These are phyloP conservation scores for Fusarium secorum DNA, from an alignment of 2,329 filamentous ascomycete genomes.

Conservation along the genomic window DNA sequence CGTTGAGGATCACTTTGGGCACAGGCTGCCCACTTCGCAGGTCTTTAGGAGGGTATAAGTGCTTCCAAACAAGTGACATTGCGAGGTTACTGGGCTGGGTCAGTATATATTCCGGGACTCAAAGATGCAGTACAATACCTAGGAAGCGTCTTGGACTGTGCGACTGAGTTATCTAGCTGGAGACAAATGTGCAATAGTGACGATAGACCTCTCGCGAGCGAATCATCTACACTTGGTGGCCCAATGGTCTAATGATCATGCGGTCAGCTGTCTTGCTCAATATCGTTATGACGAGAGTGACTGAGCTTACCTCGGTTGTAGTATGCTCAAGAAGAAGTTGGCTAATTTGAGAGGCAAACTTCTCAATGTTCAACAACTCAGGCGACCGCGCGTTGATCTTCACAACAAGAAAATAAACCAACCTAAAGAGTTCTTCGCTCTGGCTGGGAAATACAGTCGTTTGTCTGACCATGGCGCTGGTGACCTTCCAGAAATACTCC, in stretches of 20 bases:
- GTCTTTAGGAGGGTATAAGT: slow-evolving; percentile 69
- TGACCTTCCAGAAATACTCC: slow-evolving; percentile 45
- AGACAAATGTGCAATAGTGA: slow-evolving; percentile 45
- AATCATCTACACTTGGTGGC: slow-evolving; percentile 40
- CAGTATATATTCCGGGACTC: neutral
- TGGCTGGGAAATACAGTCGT: slow-evolving; percentile 44
- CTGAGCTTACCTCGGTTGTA: slow-evolving; percentile 51
- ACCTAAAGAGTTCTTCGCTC: slow-evolving; percentile 56
- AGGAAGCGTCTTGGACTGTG: slow-evolving; percentile 38
- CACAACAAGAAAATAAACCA: slow-evolving; percentile 53
- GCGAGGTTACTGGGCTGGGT: slow-evolving; percentile 40
- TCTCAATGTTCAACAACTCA: slow-evolving; percentile 44
- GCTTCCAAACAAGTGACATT: slow-evolving; percentile 64
- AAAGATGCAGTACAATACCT: slow-evolving; percentile 29
- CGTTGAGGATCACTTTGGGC: slow-evolving; percentile 58
- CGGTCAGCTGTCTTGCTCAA: neutral
- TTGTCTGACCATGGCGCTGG: slow-evolving; percentile 47
- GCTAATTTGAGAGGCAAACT: slow-evolving; percentile 43
- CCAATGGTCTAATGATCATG: slow-evolving; percentile 38
- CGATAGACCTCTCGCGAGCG: slow-evolving; percentile 43
- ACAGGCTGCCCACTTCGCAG: slow-evolving; percentile 42
- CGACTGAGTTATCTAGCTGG: slow-evolving; percentile 40
- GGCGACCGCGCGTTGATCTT: slow-evolving; percentile 41
- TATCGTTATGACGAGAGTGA: neutral
- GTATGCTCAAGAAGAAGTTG: slow-evolving; percentile 50